These are phyloP conservation scores for Brassica nigra DNA, from an alignment of 345 rosid species.

Conservation along the genomic window DNA sequence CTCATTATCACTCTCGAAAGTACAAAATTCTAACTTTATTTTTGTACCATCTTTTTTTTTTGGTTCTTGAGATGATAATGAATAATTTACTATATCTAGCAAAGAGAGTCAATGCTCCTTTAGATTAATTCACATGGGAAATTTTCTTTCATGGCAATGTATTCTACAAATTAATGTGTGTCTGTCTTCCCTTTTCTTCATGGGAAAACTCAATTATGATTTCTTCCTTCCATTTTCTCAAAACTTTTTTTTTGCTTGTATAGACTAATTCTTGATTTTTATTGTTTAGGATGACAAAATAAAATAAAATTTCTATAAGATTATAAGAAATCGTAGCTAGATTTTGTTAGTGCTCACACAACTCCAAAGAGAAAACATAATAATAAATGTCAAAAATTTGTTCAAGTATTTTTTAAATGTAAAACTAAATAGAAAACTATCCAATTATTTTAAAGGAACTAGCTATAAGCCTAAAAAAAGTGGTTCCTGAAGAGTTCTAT, in stretches of 20 bases:
- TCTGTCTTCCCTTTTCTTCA: constrained; percentile 30
- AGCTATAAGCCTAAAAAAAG: neutral
- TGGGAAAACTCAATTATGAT: constrained; percentile 13
- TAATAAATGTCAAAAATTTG: neutral
- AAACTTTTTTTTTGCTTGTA: neutral
- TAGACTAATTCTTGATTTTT: neutral
- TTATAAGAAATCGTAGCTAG: neutral
- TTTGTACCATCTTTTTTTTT: neutral
- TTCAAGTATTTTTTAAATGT: neutral
- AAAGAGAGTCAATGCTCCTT: constrained; percentile 23
- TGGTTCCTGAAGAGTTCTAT: neutral
- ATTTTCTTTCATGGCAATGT: constrained; percentile 25
- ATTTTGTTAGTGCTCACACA: neutral
- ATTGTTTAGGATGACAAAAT: neutral
- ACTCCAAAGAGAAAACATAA: neutral
- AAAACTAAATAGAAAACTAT: neutral
- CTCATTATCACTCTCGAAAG: constrained; percentile 36
- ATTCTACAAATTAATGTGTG: constrained; percentile 10
- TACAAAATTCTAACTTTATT: constrained; percentile 20
- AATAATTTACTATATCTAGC: constrained; percentile 34
- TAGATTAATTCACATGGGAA: constrained; percentile 24
- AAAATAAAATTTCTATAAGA: neutral
- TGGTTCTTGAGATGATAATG: constrained; percentile 35
- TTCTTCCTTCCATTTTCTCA: constrained; percentile 9
- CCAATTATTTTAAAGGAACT: neutral